phyloP scores from a whole-genome alignment of 768 basidiomycete species.

The Psilocybe cyanescens region DNA sequence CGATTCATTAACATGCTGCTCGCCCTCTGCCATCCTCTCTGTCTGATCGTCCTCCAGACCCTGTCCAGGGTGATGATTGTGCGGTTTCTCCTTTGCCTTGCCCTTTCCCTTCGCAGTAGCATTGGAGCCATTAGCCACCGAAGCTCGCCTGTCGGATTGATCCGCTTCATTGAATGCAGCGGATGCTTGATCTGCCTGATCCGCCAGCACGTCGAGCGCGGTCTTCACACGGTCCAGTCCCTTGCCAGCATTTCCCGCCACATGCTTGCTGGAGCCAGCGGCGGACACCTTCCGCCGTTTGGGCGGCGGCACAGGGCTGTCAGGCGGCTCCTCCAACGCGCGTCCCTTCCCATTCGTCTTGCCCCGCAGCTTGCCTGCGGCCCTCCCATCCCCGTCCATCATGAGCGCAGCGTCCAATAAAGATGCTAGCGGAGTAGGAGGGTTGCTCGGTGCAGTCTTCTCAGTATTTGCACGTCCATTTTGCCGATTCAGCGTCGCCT shows the following conservation, averaged over 20 bases:
- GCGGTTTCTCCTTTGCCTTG: background rate
- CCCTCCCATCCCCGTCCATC: conserved; percentile 36
- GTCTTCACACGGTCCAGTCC: conserved; percentile 42
- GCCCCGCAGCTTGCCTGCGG: conserved; percentile 5
- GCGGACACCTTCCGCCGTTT: conserved; percentile 34
- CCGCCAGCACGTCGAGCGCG: conserved; percentile 75
- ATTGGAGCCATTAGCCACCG: background rate
- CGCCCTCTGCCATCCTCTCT: background rate
- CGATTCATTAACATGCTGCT: background rate
- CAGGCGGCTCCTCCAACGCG: conserved; percentile 32
- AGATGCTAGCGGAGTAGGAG: conserved; percentile 55
- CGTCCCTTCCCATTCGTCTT: conserved; percentile 23
- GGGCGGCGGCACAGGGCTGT: conserved; percentile 32
- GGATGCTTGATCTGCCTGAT: conserved; percentile 52
- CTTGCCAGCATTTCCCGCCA: background rate
- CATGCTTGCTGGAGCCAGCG: conserved; percentile 4
- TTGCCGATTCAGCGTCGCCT: background rate
- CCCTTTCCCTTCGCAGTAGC: conserved; percentile 5
- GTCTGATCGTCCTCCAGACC: background rate
- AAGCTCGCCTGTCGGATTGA: conserved; percentile 1
- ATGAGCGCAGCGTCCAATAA: conserved; percentile 64
- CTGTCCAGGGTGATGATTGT: background rate
- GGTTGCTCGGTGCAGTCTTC: conserved; percentile 16
- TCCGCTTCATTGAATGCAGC: background rate
- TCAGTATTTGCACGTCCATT: conserved; percentile 7